Evolutionary conservation across 2,329 filamentous ascomycete species (phyloP).

Genomic region (Ustilaginoidea virens): DNA sequence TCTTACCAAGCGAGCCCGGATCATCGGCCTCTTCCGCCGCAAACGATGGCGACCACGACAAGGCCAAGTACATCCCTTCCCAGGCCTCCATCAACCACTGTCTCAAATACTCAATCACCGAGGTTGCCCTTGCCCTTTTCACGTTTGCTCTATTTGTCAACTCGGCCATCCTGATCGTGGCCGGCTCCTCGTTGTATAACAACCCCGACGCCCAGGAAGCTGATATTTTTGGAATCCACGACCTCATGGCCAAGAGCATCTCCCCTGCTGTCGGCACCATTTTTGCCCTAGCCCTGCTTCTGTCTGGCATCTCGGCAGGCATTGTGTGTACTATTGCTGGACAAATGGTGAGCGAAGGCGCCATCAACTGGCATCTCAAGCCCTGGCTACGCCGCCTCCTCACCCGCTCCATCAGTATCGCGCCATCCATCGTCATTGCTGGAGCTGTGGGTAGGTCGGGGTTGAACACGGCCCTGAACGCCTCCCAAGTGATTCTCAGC

Average conservation of each 20-base stretch:
- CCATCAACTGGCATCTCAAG: constrained; percentile 55
- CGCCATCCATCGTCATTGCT: constrained; percentile 70
- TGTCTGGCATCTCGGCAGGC: constrained; percentile 68
- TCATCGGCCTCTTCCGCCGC: constrained; percentile 9
- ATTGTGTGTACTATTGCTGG: constrained; percentile 83
- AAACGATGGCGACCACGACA: constrained; percentile 21
- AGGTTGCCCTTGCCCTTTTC: constrained; percentile 58
- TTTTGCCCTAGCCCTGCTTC: constrained; percentile 68
- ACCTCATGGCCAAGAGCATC: constrained; percentile 51
- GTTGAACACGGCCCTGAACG: constrained; percentile 56
- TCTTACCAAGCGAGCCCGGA: constrained; percentile 23
- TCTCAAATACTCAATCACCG: constrained; percentile 56
- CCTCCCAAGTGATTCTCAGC: constrained; percentile 62
- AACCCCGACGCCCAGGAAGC: constrained; percentile 46
- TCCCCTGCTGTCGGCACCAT: constrained; percentile 63
- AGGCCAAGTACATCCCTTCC: constrained; percentile 53
- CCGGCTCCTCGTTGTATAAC: constrained; percentile 59
- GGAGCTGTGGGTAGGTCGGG: constrained; percentile 59
- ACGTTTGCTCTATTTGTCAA: constrained; percentile 79
- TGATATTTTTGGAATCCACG: constrained; percentile 73
- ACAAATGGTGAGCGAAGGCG: constrained; percentile 78
- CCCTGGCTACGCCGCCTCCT: constrained; percentile 69
- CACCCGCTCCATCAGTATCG: constrained; percentile 67
- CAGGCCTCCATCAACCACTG: constrained; percentile 58
- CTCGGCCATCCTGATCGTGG: constrained; percentile 66